phyloP scores from a whole-genome alignment of 345 rosid genomes.

The Melaleuca quinquenervia region DNA sequence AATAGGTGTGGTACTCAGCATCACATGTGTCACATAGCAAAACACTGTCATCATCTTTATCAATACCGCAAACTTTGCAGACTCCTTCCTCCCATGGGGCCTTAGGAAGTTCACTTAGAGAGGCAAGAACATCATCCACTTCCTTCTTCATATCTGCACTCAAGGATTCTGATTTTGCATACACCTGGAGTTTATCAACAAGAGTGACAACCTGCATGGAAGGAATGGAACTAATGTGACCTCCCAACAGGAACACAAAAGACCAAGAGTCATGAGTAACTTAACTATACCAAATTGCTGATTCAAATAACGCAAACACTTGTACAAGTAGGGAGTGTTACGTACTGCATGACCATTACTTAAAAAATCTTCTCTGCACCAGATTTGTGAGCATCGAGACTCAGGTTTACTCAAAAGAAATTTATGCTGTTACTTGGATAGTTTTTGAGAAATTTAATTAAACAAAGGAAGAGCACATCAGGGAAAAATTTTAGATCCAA shows the following conservation, averaged over 20 bases:
- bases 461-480: neutral
- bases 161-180: constrained; percentile 44
- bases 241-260: neutral
- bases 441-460: neutral
- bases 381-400: neutral
- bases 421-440: neutral
- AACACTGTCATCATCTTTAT: constrained; percentile 96
- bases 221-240: neutral
- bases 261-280: neutral
- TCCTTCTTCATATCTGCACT: constrained; percentile 57
- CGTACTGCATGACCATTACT: neutral
- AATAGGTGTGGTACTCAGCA: constrained; percentile 96
- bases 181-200: constrained; percentile 47
- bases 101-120: constrained; percentile 66
- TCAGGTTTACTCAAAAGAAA: neutral
- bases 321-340: neutral
- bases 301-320: neutral
- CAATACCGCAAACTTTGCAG: constrained; percentile 96
- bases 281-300: neutral
- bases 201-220: constrained; percentile 60
- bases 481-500: neutral
- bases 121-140: constrained; percentile 53
- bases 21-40: constrained; percentile 94
- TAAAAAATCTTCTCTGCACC: neutral
- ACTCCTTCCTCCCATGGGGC: constrained; percentile 99